These are phyloP conservation scores for Diaporthe vexans DNA, from an alignment of 2,329 filamentous ascomycete species.

Conservation along the genomic window DNA sequence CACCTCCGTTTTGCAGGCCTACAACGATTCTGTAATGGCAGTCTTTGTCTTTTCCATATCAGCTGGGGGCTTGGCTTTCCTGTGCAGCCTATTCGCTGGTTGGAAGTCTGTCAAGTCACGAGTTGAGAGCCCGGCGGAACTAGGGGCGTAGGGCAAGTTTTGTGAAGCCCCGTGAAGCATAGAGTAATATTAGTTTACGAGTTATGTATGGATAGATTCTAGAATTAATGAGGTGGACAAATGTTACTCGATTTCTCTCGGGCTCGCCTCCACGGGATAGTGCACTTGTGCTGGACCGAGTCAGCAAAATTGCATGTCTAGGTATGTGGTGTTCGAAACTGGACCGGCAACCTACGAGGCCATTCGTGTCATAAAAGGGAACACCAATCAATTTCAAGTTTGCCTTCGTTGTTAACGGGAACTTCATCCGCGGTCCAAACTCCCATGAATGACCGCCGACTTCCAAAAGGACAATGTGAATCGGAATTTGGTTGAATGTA, in stretches of 20 bases:
- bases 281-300: not conserved
- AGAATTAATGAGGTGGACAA: too few species aligned
- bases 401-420: not conserved
- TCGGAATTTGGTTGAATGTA: too few species aligned
- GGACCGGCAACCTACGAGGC: not conserved
- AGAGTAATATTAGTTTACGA: not conserved
- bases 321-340: not conserved
- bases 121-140: not conserved
- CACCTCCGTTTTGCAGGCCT: not conserved
- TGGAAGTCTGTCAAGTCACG: not conserved
- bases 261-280: too few species aligned
- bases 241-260: not conserved
- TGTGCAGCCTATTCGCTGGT: not conserved
- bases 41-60: not conserved
- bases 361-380: not conserved
- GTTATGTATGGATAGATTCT: too few species aligned
- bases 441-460: not conserved
- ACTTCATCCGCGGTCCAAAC: not conserved
- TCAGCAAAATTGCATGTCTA: not conserved
- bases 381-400: not conserved
- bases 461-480: too few species aligned
- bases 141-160: not conserved
- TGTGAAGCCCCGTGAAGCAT: not conserved
- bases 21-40: not conserved
- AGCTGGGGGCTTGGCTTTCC: not conserved